These are phyloP conservation scores for Jackrogersella minutella DNA, from an alignment of 495 filamentous ascomycete genomes.

Conservation along the genomic window DNA sequence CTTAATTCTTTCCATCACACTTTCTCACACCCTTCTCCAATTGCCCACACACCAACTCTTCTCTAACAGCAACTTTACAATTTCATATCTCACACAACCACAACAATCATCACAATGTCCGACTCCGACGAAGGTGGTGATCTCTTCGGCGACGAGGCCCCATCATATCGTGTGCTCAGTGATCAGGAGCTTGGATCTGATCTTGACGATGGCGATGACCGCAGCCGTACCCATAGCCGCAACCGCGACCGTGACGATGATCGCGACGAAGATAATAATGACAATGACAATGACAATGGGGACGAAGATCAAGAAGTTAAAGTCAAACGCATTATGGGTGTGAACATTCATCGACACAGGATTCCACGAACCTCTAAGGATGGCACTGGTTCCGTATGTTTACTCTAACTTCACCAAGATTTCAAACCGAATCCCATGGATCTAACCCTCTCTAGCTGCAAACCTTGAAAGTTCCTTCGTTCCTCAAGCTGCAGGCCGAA, in stretches of 20 bases:
- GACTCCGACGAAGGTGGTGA: conserved; percentile 65
- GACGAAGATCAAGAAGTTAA: conserved; percentile 61
- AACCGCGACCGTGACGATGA: conserved; percentile 32
- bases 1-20: neutral
- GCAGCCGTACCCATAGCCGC: neutral
- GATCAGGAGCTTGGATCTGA: conserved; percentile 84
- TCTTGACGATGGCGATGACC: conserved; percentile 59
- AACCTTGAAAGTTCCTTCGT: conserved; percentile 79
- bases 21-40: neutral
- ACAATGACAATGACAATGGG: conserved; percentile 42
- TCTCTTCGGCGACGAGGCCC: conserved; percentile 68
- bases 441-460: conserved; percentile 64
- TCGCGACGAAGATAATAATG: conserved; percentile 36
- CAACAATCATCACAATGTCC: conserved; percentile 50
- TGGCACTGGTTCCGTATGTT: conserved; percentile 67
- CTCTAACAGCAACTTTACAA: neutral
- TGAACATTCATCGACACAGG: conserved; percentile 67
- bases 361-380: conserved; percentile 73
- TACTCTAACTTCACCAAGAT: neutral
- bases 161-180: conserved; percentile 52
- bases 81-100: neutral
- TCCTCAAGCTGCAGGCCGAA: conserved; percentile 77
- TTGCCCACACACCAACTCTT: no score
- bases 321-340: conserved; percentile 64
- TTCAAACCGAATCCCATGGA: neutral